Conservation (phyloP, 2,329 filamentous ascomycete species). For the Tolypocladium cylindrosporum region DNA sequence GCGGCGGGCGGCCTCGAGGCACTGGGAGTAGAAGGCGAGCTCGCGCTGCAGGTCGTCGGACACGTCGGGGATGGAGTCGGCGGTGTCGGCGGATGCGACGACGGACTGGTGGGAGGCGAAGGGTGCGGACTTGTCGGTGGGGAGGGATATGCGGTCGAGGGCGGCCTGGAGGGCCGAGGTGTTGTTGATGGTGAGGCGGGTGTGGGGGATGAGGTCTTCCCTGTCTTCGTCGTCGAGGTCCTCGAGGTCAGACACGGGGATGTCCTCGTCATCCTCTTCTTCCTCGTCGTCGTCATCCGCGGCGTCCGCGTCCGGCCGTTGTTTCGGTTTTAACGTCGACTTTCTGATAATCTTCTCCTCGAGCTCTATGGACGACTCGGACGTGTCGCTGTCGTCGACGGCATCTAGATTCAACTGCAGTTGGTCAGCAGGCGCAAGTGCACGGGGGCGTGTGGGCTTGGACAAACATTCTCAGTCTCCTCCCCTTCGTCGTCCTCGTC, state of each 20-base stretch:
- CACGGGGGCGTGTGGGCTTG: not conserved
- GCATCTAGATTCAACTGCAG: conserved; percentile 40
- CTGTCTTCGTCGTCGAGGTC: conserved; percentile 69
- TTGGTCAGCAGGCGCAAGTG: not conserved
- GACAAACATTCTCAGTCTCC: conserved; percentile 9
- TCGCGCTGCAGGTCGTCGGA: conserved; percentile 90
- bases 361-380: conserved; percentile 66
- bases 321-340: conserved; percentile 18
- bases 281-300: conserved; percentile 49
- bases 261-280: conserved; percentile 74
- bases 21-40: conserved; percentile 86
- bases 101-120: conserved; percentile 81
- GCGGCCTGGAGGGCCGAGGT: conserved; percentile 73
- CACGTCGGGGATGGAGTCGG: conserved; percentile 63
- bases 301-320: conserved; percentile 23
- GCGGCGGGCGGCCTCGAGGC: conserved; percentile 64
- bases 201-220: conserved; percentile 80
- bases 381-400: conserved; percentile 51
- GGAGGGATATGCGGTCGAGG: conserved; percentile 65
- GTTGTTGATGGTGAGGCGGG: conserved; percentile 96
- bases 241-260: conserved; percentile 80
- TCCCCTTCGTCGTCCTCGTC: conserved; percentile 24
- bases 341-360: conserved; percentile 51
- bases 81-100: conserved; percentile 54
- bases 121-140: conserved; percentile 54